Base-by-base conservation (phyloP, 805 yeast genomes). In the Spathaspora sp. region DNA sequence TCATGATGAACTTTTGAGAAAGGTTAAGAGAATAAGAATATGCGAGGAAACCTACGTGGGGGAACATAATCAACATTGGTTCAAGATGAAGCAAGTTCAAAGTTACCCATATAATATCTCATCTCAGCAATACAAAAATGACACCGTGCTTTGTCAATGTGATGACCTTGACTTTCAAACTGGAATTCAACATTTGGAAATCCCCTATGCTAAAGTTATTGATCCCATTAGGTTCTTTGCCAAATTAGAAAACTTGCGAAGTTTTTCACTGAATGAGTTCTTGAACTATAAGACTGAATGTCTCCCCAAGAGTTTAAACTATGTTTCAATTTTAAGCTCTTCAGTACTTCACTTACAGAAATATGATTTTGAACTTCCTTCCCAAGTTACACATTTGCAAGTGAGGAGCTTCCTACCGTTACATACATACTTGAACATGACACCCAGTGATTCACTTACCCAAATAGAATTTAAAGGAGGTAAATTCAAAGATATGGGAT, bases 401-500 rank as follows among this genome's bases (percentile, higher is more conserved):
- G 23, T 45, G 14, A 45, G 47, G 18, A 45, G 38, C 12, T 19
- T 23, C 2, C 29, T 45, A 19, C 39, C 47, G 6, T 31, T 45
- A 19, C 10, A 18, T n/a, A 45, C 47, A 11, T 45, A 45, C 26
- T 31, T 45, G 40, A 45, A 45, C 29, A 45, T 45, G 20, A 17
- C 20, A 17, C 11, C 40, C 8, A 17, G 47, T 20, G n/a, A 18
- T 3, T 14, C 14, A 12, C 16, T 45, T 10, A 18, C 16, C 9
- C 16, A 45, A 18, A 18, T 45, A 9, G 39, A 45, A 20, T 28
- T 45, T 19, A 11, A 18, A 17, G 23, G 23, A 11, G 47, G 47
- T 4, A 31, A 31, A 14, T 45, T 45, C 26, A 45, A 31, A 14
- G 47, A 45, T 45, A 45, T 45, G 47, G 47, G 47, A 35, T 45